These are phyloP conservation scores for Mycosphaerella arachidis DNA, from an alignment of 2,329 filamentous ascomycete species.

Conservation along the genomic window DNA sequence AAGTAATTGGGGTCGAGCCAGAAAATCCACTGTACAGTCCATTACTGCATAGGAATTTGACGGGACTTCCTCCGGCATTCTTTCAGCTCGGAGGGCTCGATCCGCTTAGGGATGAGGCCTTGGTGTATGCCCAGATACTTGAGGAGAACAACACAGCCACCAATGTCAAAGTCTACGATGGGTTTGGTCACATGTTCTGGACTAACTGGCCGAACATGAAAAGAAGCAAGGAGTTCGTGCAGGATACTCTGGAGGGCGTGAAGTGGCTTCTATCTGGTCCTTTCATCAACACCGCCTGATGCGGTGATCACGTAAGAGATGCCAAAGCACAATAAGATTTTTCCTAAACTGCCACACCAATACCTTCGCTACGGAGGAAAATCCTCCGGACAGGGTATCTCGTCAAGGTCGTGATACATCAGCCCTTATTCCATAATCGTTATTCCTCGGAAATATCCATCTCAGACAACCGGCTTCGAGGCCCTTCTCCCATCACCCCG, in stretches of 20 bases:
- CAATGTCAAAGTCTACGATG: slow-evolving; percentile 39
- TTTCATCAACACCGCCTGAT: background rate
- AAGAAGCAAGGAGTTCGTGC: slow-evolving; percentile 20
- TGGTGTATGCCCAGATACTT: slow-evolving; percentile 49
- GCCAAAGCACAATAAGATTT: no score
- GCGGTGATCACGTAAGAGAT: no score
- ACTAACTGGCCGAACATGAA: slow-evolving; percentile 17
- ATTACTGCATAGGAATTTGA: slow-evolving; percentile 19
- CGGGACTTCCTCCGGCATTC: slow-evolving; percentile 43
- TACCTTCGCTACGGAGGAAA: no score
- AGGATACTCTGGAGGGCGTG: slow-evolving; percentile 22
- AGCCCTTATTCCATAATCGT: no score
- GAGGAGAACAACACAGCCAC: slow-evolving; percentile 41
- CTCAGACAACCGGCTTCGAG: no score
- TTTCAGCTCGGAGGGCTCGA: slow-evolving; percentile 50
- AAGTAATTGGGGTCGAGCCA: background rate
- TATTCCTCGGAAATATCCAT: no score
- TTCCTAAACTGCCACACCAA: no score
- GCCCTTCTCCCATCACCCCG: no score
- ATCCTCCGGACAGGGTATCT: no score
- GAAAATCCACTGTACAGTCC: slow-evolving; percentile 11
- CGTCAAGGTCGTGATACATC: no score
- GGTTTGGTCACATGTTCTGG: slow-evolving; percentile 34
- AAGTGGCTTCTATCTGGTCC: slow-evolving; percentile 17
- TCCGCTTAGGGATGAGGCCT: slow-evolving; percentile 47